Base-by-base conservation (phyloP, 495 filamentous ascomycete species). In the Astrothelium macrocarpum region DNA sequence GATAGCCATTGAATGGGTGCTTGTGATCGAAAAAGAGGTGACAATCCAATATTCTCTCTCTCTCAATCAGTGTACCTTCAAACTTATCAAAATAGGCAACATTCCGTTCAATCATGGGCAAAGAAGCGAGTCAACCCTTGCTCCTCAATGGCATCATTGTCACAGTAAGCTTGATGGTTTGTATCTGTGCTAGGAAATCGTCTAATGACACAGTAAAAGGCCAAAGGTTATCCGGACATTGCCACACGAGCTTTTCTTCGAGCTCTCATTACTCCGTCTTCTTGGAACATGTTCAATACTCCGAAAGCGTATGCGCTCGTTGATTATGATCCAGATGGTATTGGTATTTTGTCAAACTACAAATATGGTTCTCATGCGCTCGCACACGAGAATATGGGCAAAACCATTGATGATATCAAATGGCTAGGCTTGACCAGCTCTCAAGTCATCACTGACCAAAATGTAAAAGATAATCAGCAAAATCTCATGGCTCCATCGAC, bases 21-120 rank as follows among this genome's bases (percentile, higher is more conserved):
- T 97, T 0, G 81, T 97, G 0, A 81, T 98, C 36, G 94, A 98
- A 72, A 98, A 98, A 77, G 94, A 98, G 79, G 91, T 88, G 70
- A 49, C n/a, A 12, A 16, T 29, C 53, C 2, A 25, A 53, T 11
- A 4, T n/a, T 28, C 25, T 12, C 9, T 9, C 49, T 16, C n/a
- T 9, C 20, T 56, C 2, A 11, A 28, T 2, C 49, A 11, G 7
- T 29, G 25, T 20, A 20, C 23, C 23, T 29, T 9, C 49, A 26
- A 56, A 73, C 49, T 53, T 49, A 10, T 7, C 60, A 23, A 32
- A 7, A 59, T 93, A 62, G 90, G 90, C 91, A 18, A 87, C 90
- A 0, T 97, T 95, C 69, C 86, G 88, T 11, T 84, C 85, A 25
- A 74, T 94, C 11, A 81, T 80, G 32, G 73, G 78, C 26, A 81